Evolutionary conservation across 2,329 filamentous ascomycete genomes (phyloP), one percentile per base, ranked within the genome.

Genomic region (Apiospora koreana): DNA sequence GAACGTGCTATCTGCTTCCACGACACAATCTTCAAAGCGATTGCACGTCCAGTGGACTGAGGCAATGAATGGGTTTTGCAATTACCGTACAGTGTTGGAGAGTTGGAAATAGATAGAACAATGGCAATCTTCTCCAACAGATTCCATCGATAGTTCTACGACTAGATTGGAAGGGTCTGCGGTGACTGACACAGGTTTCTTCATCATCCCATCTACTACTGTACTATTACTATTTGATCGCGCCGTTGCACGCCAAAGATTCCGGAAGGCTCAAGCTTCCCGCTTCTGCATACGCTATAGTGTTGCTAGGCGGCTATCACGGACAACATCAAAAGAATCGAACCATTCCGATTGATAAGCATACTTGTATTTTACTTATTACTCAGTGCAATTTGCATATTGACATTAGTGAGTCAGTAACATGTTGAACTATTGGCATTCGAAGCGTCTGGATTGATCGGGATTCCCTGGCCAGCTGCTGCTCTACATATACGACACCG

Each of bases 111-210:
- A 35, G 50, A 58, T 21, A 35, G 28, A 58, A 58, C 14, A 10
- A 35, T 35, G 3, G 54, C 54, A 31, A 62, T 21, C 21, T 38
- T 62, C 54, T n/a, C 31, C 54, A 62, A 38, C 18, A 62, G 31
- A 38, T 62, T 38, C 54, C 54, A 62, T 38, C 54, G 31, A 62
- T 62, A 62, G 28, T 62, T 62, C 54, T 62, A 35, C 50, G 31
- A 58, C 50, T 58, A 62, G 31, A 38, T n/a, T n/a, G 54, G 9
- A 62, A 31, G 41, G 41, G 28, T 62, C 31, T 62, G 54, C 31
- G 54, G 31, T 62, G 54, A 62, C 28, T 58, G 50, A 9, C 50
- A 58, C 18, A 2, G 3, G 21, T 62, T 38, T n/a, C 9, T 38
- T 38, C 31, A 38, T 31, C 31, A 38, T 62, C 50, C 28, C 31